These are phyloP conservation scores for Escovopsis sp. DNA, from an alignment of 2,329 filamentous ascomycete genomes.

Conservation along the genomic window DNA sequence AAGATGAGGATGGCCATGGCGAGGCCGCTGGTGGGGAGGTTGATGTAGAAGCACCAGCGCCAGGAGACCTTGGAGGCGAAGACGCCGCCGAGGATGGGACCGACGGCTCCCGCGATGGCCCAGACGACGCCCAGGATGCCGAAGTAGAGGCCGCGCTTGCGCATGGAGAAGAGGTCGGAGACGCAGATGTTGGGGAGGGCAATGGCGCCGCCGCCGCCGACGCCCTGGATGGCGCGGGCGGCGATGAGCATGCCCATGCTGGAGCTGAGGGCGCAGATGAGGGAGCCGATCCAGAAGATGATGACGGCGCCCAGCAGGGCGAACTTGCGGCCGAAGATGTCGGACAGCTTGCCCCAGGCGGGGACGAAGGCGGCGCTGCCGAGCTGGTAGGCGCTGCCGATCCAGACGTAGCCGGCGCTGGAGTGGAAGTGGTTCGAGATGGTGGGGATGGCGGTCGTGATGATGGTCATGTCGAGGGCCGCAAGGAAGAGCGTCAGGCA, in stretches of 20 bases:
- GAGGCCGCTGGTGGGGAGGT: conserved; percentile 34
- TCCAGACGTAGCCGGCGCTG: conserved; percentile 59
- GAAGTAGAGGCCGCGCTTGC: conserved; percentile 35
- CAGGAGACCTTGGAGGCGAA: conserved; percentile 50
- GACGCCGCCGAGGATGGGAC: conserved; percentile 52
- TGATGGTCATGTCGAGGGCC: conserved; percentile 43
- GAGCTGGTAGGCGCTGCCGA: conserved; percentile 59
- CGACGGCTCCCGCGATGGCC: conserved; percentile 49
- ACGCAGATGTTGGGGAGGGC: conserved; percentile 45
- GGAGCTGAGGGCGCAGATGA: conserved; percentile 34
- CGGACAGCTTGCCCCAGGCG: conserved; percentile 51
- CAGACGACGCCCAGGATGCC: conserved; percentile 40
- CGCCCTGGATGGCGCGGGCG: conserved; percentile 39
- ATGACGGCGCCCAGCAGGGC: conserved; percentile 33
- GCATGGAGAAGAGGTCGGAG: conserved; percentile 38
- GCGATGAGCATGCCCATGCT: conserved; percentile 38
- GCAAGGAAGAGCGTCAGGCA: conserved; percentile 34
- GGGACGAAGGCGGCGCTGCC: conserved; percentile 51
- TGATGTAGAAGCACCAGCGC: conserved; percentile 58
- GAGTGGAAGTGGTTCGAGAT: conserved; percentile 50
- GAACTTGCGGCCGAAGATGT: conserved; percentile 43
- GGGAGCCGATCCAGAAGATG: conserved; percentile 38
- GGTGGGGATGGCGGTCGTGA: conserved; percentile 51
- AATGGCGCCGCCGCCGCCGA: conserved; percentile 41
- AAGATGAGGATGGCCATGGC: conserved; percentile 37